phyloP scores from a whole-genome alignment of 2,329 filamentous ascomycete species.

The Polychaeton citri region DNA sequence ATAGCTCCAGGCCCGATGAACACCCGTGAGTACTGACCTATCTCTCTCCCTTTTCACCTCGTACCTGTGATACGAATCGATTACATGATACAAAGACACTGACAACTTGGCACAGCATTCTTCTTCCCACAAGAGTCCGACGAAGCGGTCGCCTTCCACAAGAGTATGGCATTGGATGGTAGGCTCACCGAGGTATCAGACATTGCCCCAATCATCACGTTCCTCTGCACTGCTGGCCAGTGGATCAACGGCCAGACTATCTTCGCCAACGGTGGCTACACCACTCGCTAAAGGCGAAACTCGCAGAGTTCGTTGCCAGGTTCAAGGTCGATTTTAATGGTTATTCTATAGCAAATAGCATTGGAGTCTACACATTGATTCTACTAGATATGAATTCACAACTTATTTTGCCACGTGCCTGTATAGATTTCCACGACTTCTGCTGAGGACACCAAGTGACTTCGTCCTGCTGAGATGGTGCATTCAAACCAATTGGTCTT shows the following conservation, averaged over 20 bases:
- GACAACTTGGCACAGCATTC: slow-evolving; percentile 1
- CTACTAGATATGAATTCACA: too few relatives aligned
- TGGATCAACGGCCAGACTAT: slow-evolving; percentile 4
- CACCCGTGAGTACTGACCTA: slow-evolving; percentile 1
- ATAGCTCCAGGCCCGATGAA: slow-evolving; percentile 8
- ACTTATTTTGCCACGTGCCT: too few relatives aligned
- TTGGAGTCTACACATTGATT: too few relatives aligned
- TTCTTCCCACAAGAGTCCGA: slow-evolving; percentile 6
- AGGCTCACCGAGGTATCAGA: slow-evolving; percentile 5
- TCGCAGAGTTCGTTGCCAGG: too few relatives aligned
- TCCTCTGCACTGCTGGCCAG: slow-evolving; percentile 4
- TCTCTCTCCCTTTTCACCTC: background rate
- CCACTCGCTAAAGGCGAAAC: background rate
- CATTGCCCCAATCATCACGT: slow-evolving; percentile 6
- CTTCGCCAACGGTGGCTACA: background rate
- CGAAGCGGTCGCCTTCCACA: slow-evolving; percentile 6
- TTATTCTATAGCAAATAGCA: too few relatives aligned
- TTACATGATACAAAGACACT: too few relatives aligned
- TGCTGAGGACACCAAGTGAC: too few relatives aligned
- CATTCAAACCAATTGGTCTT: too few relatives aligned
- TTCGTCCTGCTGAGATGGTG: too few relatives aligned
- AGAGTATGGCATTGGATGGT: slow-evolving; percentile 4
- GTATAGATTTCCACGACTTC: too few relatives aligned
- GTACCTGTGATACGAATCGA: background rate
- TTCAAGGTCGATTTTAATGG: too few relatives aligned